Evolutionary conservation across 1,139 yeast species (phyloP).

Genomic region (Yamadazyma sp.): DNA sequence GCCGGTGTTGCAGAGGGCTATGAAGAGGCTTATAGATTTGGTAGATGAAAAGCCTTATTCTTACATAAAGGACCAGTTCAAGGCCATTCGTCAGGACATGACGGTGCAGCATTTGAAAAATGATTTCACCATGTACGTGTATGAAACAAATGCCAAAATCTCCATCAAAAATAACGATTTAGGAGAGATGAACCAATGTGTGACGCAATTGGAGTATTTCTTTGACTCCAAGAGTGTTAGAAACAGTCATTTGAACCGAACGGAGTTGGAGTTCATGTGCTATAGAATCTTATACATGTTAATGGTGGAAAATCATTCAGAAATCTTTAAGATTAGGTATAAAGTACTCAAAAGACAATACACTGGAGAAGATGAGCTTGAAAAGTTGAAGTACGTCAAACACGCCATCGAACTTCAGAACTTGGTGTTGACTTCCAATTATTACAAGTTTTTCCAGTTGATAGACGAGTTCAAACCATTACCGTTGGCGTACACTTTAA

Average conservation of each 20-base stretch:
- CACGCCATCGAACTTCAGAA: constrained; percentile 27
- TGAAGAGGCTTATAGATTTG: constrained; percentile 54
- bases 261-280: constrained; percentile 63
- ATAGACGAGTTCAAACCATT: constrained; percentile 25
- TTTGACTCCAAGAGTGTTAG: constrained; percentile 38
- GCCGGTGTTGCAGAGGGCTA: constrained; percentile 56
- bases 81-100: constrained; percentile 88
- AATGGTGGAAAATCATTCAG: constrained; percentile 67
- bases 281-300: constrained; percentile 78
- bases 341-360: constrained; percentile 14
- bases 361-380: constrained; percentile 22
- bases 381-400: constrained; percentile 21
- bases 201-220: constrained; percentile 68
- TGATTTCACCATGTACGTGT: constrained; percentile 74
- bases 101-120: constrained; percentile 88
- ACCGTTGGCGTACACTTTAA: constrained; percentile 27
- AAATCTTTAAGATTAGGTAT: constrained; percentile 39
- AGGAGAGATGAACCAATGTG: constrained; percentile 96
- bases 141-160: constrained; percentile 84
- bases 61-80: constrained; percentile 85
- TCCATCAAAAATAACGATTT: constrained; percentile 81
- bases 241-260: constrained; percentile 10
- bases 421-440: constrained; percentile 41
- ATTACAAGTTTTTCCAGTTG: constrained; percentile 50
- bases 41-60: constrained; percentile 53